These are phyloP conservation scores for Chaetomiaceae sp. DNA, from an alignment of 2,329 filamentous ascomycete genomes.

Conservation along the genomic window DNA sequence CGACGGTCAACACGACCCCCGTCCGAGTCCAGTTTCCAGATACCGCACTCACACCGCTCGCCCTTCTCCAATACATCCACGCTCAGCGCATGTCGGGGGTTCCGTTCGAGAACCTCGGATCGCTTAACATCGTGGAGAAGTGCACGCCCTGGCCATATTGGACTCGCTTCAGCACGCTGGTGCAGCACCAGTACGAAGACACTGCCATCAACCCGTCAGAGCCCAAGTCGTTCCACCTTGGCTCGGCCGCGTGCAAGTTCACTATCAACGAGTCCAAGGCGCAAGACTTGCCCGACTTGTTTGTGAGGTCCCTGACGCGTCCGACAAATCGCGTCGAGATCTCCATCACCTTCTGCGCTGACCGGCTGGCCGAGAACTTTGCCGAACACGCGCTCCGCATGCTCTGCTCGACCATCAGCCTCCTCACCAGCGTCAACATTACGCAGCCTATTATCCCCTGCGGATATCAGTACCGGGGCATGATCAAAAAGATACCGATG, in stretches of 20 bases:
- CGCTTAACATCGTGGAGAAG: conserved; percentile 46
- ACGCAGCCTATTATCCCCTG: conserved; percentile 43
- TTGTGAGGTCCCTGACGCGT: conserved; percentile 39
- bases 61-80: conserved; percentile 46
- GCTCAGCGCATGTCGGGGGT: conserved; percentile 44
- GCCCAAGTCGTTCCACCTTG: conserved; percentile 40
- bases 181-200: conserved; percentile 46
- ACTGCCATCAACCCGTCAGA: conserved; percentile 34
- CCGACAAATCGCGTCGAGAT: conserved; percentile 37
- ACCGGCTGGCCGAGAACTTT: conserved; percentile 38
- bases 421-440: conserved; percentile 43
- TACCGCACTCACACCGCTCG: conserved; percentile 40
- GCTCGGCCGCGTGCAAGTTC: conserved; percentile 42
- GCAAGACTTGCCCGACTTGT: conserved; percentile 42
- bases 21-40: conserved; percentile 45
- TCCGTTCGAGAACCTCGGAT: conserved; percentile 48
- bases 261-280: conserved; percentile 37
- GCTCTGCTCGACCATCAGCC: conserved; percentile 41
- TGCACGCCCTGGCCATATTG: conserved; percentile 52
- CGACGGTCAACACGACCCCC: conserved; percentile 41
- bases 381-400: conserved; percentile 42
- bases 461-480: conserved; percentile 37
- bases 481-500: conserved; percentile 40
- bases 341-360: conserved; percentile 43
- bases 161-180: conserved; percentile 49